A percentile compares a stretch with the other conserved stretches of the same genome.
Evolutionary conservation across 1,139 yeast genomes (phyloP).

Genomic region (Yamadazyma epiphylla): DNA sequence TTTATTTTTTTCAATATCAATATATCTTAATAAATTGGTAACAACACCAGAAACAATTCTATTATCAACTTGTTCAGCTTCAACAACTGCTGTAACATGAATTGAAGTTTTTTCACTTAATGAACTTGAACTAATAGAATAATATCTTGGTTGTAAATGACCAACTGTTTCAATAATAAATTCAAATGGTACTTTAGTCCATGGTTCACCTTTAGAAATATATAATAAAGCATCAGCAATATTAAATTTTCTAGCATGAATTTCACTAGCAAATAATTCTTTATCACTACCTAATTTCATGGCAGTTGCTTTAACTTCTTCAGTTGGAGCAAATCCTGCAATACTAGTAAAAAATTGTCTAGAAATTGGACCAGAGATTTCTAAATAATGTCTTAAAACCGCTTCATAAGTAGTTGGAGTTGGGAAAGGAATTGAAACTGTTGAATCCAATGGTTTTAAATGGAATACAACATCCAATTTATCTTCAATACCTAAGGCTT

Average conservation of each 20-base stretch:
- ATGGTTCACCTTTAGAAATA: conserved; percentile 59
- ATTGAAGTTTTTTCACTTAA: conserved; percentile 69
- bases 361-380: conserved; percentile 89
- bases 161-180: conserved; percentile 79
- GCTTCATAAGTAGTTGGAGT: conserved; percentile 89
- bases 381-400: conserved; percentile 80
- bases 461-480: conserved; percentile 57
- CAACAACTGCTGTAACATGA: conserved; percentile 91
- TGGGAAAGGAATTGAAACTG: conserved; percentile 73
- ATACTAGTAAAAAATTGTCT: conserved; percentile 80
- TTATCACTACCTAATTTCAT: conserved; percentile 64
- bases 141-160: conserved; percentile 89
- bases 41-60: conserved; percentile 73
- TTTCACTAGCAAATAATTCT: conserved; percentile 58
- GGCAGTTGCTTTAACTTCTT: conserved; percentile 50
- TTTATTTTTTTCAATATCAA: conserved; percentile 62
- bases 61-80: conserved; percentile 51
- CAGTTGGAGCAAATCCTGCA: conserved; percentile 78
- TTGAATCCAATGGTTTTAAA: conserved; percentile 70
- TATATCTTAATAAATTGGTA: conserved; percentile 78
- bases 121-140: conserved; percentile 92
- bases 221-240: conserved; percentile 69
- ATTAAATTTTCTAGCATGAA: conserved; percentile 60
- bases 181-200: conserved; percentile 80
- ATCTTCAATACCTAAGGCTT: conserved; percentile 57